These are phyloP conservation scores for Sclerotinia spermophila DNA, from an alignment of 2,329 filamentous ascomycete species.

Conservation along the genomic window DNA sequence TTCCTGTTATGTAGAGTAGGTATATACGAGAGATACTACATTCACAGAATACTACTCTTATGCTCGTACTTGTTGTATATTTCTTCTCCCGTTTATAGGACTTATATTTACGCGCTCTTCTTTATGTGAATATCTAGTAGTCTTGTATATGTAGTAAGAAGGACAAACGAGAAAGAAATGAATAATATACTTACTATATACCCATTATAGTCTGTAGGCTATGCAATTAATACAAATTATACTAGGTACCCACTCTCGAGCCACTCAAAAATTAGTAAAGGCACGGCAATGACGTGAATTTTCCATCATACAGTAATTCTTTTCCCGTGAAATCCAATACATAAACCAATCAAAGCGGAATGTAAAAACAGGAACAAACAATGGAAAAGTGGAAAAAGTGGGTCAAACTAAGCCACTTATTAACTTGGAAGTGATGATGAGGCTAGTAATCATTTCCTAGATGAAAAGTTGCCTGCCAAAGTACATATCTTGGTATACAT, in stretches of 20 bases:
- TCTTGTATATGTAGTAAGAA: no score
- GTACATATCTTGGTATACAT: background rate
- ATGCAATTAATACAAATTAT: no score
- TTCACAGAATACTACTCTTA: no score
- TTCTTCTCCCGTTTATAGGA: background rate
- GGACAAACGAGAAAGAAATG: no score
- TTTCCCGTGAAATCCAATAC: background rate
- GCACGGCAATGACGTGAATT: background rate
- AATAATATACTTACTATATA: no score
- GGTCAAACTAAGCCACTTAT: background rate
- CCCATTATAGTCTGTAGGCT: no score
- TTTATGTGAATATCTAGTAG: no score
- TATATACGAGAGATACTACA: no score
- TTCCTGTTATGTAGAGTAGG: background rate
- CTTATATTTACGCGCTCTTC: no score
- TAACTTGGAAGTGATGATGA: background rate
- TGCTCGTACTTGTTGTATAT: background rate
- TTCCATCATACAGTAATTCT: background rate
- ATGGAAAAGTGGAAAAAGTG: background rate
- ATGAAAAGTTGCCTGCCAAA: background rate
- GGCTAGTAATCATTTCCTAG: background rate
- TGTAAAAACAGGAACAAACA: rapidly evolving
- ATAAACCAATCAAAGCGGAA: background rate
- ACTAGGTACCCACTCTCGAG: no score
- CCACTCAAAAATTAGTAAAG: no score